Percentiles rank a stretch among this genome's conserved stretches.
These are phyloP conservation scores for Candida maesae DNA, from an alignment of 805 yeast species.

Conservation along the genomic window DNA sequence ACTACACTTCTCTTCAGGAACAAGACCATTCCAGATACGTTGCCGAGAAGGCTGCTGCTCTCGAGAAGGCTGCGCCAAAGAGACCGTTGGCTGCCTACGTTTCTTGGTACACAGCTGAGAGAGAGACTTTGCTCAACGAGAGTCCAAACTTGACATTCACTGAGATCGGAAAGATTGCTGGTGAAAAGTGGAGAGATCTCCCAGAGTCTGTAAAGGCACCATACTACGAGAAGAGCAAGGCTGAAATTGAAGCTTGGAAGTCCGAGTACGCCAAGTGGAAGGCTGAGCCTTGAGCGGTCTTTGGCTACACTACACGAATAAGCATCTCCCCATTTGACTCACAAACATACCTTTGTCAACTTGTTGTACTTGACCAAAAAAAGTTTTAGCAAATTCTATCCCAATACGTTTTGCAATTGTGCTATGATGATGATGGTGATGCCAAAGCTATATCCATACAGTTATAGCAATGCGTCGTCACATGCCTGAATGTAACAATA, in stretches of 20 bases:
- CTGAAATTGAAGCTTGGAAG: constrained; percentile 33
- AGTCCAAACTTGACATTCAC: constrained; percentile 20
- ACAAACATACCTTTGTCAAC: too few relatives aligned
- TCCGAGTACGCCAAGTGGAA: constrained; percentile 36
- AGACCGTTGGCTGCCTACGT: constrained; percentile 20
- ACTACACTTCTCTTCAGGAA: constrained; percentile 9
- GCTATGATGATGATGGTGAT: too few relatives aligned
- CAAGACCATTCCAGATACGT: constrained; percentile 15
- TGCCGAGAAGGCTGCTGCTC: constrained; percentile 15
- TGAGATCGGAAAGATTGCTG: constrained; percentile 59
- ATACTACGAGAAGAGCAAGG: constrained; percentile 8
- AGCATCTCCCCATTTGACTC: too few relatives aligned
- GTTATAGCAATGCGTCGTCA: too few relatives aligned
- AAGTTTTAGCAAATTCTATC: too few relatives aligned
- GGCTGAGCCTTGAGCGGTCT: constrained; percentile 9
- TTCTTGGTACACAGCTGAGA: constrained; percentile 13
- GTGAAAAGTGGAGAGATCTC: constrained; percentile 87
- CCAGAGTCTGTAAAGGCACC: constrained; percentile 67
- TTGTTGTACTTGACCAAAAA: too few relatives aligned
- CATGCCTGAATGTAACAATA: too few relatives aligned
- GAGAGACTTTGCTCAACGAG: constrained; percentile 7
- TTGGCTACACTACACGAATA: background rate
- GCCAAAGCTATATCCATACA: too few relatives aligned
- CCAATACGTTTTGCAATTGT: too few relatives aligned
- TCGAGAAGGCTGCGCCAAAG: constrained; percentile 23